These are phyloP conservation scores for Phytopythium chamaehyphon DNA, from an alignment of 352 stramenopile species.

Conservation along the genomic window DNA sequence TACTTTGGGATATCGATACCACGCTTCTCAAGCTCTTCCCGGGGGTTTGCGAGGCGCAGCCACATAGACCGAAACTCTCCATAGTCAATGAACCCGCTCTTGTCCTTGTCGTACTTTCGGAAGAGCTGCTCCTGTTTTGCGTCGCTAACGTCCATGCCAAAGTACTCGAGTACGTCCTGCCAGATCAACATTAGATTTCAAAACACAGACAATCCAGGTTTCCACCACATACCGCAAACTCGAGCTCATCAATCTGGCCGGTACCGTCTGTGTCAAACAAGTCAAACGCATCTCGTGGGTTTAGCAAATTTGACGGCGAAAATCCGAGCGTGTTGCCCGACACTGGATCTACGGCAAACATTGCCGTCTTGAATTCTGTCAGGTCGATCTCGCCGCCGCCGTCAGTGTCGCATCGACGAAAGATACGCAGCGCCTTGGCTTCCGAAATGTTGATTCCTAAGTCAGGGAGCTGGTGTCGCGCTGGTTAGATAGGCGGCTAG, in stretches of 20 bases:
- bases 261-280: constrained; percentile 89
- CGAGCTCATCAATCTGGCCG: constrained; percentile 90
- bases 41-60: constrained; percentile 75
- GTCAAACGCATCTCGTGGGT: constrained; percentile 88
- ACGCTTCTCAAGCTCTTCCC: constrained; percentile 82
- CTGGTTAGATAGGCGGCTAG: not conserved
- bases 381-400: constrained; percentile 89
- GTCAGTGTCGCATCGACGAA: constrained; percentile 89
- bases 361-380: constrained; percentile 92
- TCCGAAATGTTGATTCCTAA: constrained; percentile 85
- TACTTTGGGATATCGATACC: constrained; percentile 89
- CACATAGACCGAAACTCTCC: constrained; percentile 93
- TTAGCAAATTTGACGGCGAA: constrained; percentile 73
- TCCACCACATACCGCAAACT: constrained; percentile 88
- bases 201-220: too few species aligned
- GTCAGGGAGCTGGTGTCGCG: constrained; percentile 59
- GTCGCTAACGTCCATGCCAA: constrained; percentile 86
- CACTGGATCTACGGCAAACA: constrained; percentile 90
- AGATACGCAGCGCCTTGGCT: constrained; percentile 89
- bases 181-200: too few species aligned
- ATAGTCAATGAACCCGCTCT: constrained; percentile 91
- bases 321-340: constrained; percentile 80
- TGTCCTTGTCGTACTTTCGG: constrained; percentile 91
- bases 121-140: constrained; percentile 91
- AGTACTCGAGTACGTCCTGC: constrained; percentile 93